Evolutionary conservation across 176 grass and related monocot genomes (phyloP), one percentile per base, ranked within the genome.

Genomic region (Cenchrus fungigraminus): DNA sequence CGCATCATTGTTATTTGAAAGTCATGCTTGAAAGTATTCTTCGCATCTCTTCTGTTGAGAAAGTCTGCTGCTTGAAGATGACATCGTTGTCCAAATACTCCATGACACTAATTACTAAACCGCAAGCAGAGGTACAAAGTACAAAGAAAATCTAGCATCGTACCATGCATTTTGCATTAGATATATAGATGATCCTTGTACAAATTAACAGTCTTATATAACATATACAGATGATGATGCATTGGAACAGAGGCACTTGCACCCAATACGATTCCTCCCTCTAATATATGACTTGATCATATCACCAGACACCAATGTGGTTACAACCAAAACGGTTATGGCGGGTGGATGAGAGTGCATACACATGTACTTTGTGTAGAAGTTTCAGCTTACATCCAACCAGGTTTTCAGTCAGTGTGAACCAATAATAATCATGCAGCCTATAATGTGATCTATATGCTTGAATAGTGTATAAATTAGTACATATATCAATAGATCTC

Each of bases 281-380:
- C 53, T 31, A 76, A 70, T 65, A 71, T 77, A 45, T 76, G 78
- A 77, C 78, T 77, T 76, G 59, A 47, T 49, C 65, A 50, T 47
- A 50, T 47, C 55, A 72, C 4, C 58, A 54, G 74, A 42, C 78
- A 82, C 28, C 67, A 68, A 86, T 83, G 65, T 86, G 60, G 84
- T 94, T 94, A 77, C 75, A 92, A 92, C 89, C 80, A 92, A 92
- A 79, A 79, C 81, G 28, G 76, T 89, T 90, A 84, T 77, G 86
- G 88, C 85, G 74, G 84, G 84, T 80, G 79, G 79, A 61, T 68
- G 60, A 58, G 74, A 49, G 45, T 32, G 42, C 82, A 67, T 13
- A 79, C 59, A 19, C 17, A 66, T 49, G 16, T 53, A 15, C 58
- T 57, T 60, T 60, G 12, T 68, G 9, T 75, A 78, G 19, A 78